Conservation (phyloP, 768 basidiomycete species). For the Boletus vermiculosoides region DNA sequence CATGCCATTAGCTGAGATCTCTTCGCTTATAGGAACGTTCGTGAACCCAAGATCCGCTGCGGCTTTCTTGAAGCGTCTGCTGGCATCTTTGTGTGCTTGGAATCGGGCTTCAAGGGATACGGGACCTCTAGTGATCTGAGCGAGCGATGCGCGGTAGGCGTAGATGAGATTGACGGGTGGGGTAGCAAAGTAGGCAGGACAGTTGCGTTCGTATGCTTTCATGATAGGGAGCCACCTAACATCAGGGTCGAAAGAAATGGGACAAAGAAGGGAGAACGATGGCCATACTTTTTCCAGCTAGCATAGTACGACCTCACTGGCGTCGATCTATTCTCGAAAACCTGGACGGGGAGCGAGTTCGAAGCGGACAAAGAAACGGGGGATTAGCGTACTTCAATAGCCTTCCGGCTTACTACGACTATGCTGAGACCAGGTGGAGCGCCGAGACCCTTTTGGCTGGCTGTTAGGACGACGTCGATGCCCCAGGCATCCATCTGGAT, state of each 20-base stretch:
- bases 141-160: constrained; percentile 82
- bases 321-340: constrained; percentile 29
- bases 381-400: constrained; percentile 52
- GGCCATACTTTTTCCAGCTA: constrained; percentile 75
- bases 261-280: neutral
- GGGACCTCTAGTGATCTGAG: constrained; percentile 58
- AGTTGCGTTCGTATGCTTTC: constrained; percentile 84
- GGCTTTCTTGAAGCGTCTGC: constrained; percentile 64
- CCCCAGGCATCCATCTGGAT: constrained; percentile 93
- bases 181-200: constrained; percentile 89
- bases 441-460: constrained; percentile 90
- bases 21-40: constrained; percentile 61
- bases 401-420: constrained; percentile 74
- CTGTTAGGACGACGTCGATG: constrained; percentile 83
- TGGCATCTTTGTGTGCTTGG: constrained; percentile 66
- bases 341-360: neutral
- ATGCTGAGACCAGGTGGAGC: constrained; percentile 92
- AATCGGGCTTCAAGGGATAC: constrained; percentile 79
- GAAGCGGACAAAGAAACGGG: neutral
- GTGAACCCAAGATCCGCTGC: constrained; percentile 67
- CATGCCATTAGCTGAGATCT: constrained; percentile 90
- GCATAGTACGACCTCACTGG: constrained; percentile 82
- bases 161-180: constrained; percentile 94
- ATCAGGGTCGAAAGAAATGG: neutral
- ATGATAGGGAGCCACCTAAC: constrained; percentile 88